Conservation (phyloP, 345 rosid species). For the Eucalyptus brandiana region DNA sequence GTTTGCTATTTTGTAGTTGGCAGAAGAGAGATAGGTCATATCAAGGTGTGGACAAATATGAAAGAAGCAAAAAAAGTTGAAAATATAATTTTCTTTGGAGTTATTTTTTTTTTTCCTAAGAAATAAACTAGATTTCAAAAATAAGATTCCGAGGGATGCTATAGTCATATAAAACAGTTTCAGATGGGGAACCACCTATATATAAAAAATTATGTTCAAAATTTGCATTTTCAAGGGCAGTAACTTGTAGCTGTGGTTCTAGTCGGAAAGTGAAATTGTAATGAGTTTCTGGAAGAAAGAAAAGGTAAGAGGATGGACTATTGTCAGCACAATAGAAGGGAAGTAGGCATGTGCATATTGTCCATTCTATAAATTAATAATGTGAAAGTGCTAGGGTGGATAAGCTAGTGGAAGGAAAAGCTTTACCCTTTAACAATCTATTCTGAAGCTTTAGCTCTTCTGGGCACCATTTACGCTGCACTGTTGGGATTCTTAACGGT, state of each 20-base stretch:
- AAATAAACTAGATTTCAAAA: background rate
- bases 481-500: background rate
- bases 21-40: background rate
- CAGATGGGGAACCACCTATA: background rate
- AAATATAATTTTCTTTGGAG: background rate
- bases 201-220: background rate
- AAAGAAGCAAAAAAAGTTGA: background rate
- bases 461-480: background rate
- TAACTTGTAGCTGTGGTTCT: background rate
- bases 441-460: background rate
- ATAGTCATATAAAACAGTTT: background rate
- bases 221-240: background rate
- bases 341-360: background rate
- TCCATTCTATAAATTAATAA: background rate
- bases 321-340: background rate
- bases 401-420: background rate
- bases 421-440: background rate
- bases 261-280: background rate
- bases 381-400: background rate
- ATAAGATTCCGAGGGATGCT: background rate
- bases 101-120: background rate
- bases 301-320: background rate
- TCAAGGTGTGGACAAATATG: background rate
- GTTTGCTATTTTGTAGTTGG: background rate
- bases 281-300: background rate